Percentiles rank a stretch among this genome's conserved stretches.
Conservation (phyloP, 164 flowering plant species). For the Euptelea pleiosperma region DNA sequence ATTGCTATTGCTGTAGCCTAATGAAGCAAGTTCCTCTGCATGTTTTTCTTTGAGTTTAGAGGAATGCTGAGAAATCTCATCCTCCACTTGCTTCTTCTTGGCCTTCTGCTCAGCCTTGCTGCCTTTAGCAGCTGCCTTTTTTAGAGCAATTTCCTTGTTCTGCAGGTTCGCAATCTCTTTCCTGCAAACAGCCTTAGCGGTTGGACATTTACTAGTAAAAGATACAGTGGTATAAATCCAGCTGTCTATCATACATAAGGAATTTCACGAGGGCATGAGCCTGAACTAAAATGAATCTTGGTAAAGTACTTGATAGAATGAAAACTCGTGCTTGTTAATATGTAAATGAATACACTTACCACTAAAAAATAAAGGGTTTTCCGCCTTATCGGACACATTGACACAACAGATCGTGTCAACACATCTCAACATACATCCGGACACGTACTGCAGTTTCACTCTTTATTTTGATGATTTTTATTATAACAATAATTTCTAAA, state of each 20-base stretch:
- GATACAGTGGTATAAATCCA: neutral
- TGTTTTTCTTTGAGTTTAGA: slow-evolving; percentile 71
- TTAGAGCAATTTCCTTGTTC: slow-evolving; percentile 68
- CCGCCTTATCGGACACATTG: no score
- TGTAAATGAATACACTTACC: no score
- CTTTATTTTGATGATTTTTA: no score
- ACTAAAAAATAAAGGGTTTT: no score
- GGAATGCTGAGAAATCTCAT: slow-evolving; percentile 69
- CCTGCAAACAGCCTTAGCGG: slow-evolving; percentile 34
- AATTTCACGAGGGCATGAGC: neutral
- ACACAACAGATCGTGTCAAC: no score
- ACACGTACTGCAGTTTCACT: no score
- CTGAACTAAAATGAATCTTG: neutral
- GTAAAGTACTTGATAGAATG: no score
- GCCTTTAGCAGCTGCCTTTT: slow-evolving; percentile 92
- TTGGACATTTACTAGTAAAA: neutral
- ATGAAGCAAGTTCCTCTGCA: slow-evolving; percentile 71
- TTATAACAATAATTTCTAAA: no score
- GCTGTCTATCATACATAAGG: neutral
- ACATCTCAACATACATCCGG: no score
- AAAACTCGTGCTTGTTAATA: no score
- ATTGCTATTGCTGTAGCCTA: slow-evolving; percentile 47
- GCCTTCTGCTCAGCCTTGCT: slow-evolving; percentile 98
- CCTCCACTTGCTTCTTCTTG: slow-evolving; percentile 94
- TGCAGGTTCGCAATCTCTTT: slow-evolving; percentile 71